These are phyloP conservation scores for Pyronema omphalodes DNA, from an alignment of 495 filamentous ascomycete genomes.

Conservation along the genomic window DNA sequence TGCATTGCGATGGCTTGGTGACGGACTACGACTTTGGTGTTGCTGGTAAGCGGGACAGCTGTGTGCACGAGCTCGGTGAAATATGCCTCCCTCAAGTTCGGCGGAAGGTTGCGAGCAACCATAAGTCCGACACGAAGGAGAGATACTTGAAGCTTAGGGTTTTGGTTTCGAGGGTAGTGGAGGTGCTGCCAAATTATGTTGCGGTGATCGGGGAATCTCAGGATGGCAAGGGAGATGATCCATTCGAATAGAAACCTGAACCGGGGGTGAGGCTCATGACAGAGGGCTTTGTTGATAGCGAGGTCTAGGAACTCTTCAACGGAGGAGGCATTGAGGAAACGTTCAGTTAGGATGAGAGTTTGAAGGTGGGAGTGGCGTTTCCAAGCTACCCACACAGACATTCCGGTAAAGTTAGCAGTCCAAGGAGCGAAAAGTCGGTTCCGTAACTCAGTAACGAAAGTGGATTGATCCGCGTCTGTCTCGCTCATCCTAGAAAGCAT, in stretches of 20 bases:
- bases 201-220: constrained; percentile 17
- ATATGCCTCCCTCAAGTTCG: constrained; percentile 9
- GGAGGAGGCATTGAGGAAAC: constrained; percentile 17
- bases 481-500: constrained; percentile 25
- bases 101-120: constrained; percentile 15
- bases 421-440: constrained; percentile 26
- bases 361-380: constrained; percentile 27
- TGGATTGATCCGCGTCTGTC: constrained; percentile 7
- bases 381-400: constrained; percentile 29
- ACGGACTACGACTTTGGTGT: constrained; percentile 19
- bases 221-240: constrained; percentile 27
- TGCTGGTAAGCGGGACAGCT: constrained; percentile 14
- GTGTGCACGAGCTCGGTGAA: constrained; percentile 16
- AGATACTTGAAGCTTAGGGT: constrained; percentile 28
- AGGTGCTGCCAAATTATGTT: constrained; percentile 15
- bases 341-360: constrained; percentile 25
- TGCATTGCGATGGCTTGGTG: constrained; percentile 20
- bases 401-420: constrained; percentile 25
- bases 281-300: constrained; percentile 19
- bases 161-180: constrained; percentile 17
- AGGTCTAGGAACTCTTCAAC: constrained; percentile 11
- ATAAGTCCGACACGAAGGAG: constrained; percentile 28
- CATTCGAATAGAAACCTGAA: constrained; percentile 30
- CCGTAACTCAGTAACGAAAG: constrained; percentile 18
- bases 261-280: constrained; percentile 29